Evolutionary conservation across 352 stramenopile species (phyloP).

Genomic region (Halophytophthora polymorphica): DNA sequence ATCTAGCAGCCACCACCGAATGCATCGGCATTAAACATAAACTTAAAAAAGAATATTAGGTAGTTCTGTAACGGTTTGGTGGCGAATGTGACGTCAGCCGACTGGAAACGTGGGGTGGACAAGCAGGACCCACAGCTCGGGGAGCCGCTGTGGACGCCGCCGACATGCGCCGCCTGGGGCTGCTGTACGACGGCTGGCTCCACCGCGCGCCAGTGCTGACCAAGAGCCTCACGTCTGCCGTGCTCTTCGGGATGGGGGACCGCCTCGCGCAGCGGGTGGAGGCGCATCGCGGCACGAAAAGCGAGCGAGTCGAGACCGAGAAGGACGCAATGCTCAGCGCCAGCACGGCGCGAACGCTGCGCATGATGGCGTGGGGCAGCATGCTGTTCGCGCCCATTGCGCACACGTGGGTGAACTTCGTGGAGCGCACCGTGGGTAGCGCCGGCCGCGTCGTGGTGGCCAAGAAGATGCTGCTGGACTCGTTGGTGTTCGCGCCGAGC

Average conservation of each 20-base stretch:
- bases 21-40: too few relatives aligned
- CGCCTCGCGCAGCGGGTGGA: conserved; percentile 47
- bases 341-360: conserved; percentile 39
- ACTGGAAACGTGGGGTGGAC: conserved; percentile 9
- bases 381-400: conserved; percentile 75
- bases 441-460: conserved; percentile 27
- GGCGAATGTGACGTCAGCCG: background rate
- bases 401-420: conserved; percentile 84
- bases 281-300: conserved; percentile 6
- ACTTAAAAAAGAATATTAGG: too few relatives aligned
- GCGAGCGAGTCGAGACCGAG: conserved; percentile 3
- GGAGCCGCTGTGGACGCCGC: background rate
- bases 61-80: too few relatives aligned
- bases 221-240: conserved; percentile 52
- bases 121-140: background rate
- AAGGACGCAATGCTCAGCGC: conserved; percentile 12
- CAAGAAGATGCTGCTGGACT: conserved; percentile 43
- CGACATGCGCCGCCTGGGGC: conserved; percentile 25
- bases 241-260: conserved; percentile 53
- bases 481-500: conserved; percentile 30
- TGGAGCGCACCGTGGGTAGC: conserved; percentile 51
- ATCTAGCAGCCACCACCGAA: too few relatives aligned
- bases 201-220: conserved; percentile 43
- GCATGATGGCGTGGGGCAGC: conserved; percentile 85
- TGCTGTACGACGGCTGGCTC: conserved; percentile 45